Percentiles rank a stretch among this genome's conserved stretches.
Evolutionary conservation across 1,284 basidiomycete species (phyloP).

Genomic region (Pyrrhoderma lamaoense): DNA sequence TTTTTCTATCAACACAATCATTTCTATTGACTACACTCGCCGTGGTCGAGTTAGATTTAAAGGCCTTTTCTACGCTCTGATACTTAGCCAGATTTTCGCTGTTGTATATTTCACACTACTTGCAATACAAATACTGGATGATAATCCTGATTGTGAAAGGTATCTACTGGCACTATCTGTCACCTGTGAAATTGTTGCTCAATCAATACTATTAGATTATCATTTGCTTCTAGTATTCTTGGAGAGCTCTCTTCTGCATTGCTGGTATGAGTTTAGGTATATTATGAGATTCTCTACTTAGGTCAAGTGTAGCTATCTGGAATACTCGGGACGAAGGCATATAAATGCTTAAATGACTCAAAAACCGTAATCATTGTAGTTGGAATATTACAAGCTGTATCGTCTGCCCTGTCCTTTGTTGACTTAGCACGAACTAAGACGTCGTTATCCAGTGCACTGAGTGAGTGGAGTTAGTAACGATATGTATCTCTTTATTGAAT

Average conservation of each 20-base stretch:
- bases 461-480: constrained; percentile 4
- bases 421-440: constrained; percentile 35
- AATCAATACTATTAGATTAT: constrained; percentile 29
- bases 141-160: constrained; percentile 31
- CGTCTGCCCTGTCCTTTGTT: constrained; percentile 35
- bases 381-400: constrained; percentile 35
- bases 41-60: constrained; percentile 53
- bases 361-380: constrained; percentile 40
- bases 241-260: constrained; percentile 38
- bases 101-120: constrained; percentile 38
- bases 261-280: constrained; percentile 30
- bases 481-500: too few species aligned
- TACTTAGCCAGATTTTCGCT: constrained; percentile 49
- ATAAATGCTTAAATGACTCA: constrained; percentile 55
- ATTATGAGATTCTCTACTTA: neutral
- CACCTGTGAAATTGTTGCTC: neutral
- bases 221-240: constrained; percentile 31
- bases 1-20: constrained; percentile 48
- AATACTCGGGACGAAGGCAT: constrained; percentile 59
- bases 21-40: constrained; percentile 44
- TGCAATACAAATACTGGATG: constrained; percentile 40
- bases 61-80: constrained; percentile 47
- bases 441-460: constrained; percentile 28
- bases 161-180: constrained; percentile 18
- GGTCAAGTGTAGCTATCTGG: constrained; percentile 44